Percentiles rank a stretch among this genome's conserved stretches.
These are phyloP conservation scores for Globisporangium uncinulatum DNA, from an alignment of 352 stramenopile species.

Conservation along the genomic window DNA sequence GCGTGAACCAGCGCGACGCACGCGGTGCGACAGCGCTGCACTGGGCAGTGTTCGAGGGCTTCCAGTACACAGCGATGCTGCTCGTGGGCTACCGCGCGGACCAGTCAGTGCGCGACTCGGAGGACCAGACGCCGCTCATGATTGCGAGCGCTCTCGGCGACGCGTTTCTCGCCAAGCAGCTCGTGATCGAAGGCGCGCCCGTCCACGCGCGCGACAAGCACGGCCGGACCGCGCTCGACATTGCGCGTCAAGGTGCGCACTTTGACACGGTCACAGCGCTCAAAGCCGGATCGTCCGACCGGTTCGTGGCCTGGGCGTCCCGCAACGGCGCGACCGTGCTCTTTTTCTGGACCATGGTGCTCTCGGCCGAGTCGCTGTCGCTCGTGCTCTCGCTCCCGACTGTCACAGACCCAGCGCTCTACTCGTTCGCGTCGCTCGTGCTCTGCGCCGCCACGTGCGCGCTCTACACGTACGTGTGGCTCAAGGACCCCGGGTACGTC, in stretches of 20 bases:
- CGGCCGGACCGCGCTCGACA: slow-evolving; percentile 66
- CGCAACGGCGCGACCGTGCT: slow-evolving; percentile 47
- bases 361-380: slow-evolving; percentile 38
- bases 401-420: slow-evolving; percentile 19
- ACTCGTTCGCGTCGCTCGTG: slow-evolving; percentile 26
- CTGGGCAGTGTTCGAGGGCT: slow-evolving; percentile 82
- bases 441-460: slow-evolving; percentile 39
- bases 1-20: slow-evolving; percentile 66
- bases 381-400: slow-evolving; percentile 54
- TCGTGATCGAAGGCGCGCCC: slow-evolving; percentile 75
- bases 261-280: slow-evolving; percentile 61
- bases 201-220: slow-evolving; percentile 61
- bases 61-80: slow-evolving; percentile 77
- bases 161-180: slow-evolving; percentile 75
- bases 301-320: slow-evolving; percentile 58
- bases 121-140: slow-evolving; percentile 78
- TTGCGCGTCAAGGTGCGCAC: slow-evolving; percentile 62
- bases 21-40: slow-evolving; percentile 70
- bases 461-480: slow-evolving; percentile 75
- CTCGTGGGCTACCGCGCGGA: slow-evolving; percentile 42
- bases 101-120: slow-evolving; percentile 50
- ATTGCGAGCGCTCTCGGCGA: slow-evolving; percentile 76
- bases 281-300: slow-evolving; percentile 61
- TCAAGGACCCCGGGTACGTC: slow-evolving; percentile 75
- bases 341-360: slow-evolving; percentile 69